These are phyloP conservation scores for Gyrodon lividus DNA, from an alignment of 768 basidiomycete genomes.

Conservation along the genomic window DNA sequence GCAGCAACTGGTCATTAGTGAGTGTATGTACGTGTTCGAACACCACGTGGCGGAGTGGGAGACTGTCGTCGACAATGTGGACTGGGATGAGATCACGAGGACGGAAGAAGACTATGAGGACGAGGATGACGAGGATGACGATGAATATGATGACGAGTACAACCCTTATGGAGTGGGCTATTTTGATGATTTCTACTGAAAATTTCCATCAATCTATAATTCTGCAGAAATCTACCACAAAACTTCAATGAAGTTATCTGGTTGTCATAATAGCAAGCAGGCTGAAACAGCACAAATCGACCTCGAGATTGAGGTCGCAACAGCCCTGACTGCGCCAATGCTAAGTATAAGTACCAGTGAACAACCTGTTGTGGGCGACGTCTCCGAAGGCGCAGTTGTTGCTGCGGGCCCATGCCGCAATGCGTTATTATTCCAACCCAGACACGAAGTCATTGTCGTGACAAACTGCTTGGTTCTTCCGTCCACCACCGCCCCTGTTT, in stretches of 20 bases:
- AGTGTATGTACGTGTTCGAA: constrained; percentile 11
- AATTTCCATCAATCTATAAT: neutral
- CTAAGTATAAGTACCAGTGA: no score
- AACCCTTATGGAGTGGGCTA: neutral
- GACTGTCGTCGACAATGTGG: constrained; percentile 9
- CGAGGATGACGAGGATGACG: neutral
- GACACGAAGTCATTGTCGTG: no score
- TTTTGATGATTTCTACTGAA: neutral
- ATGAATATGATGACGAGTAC: neutral
- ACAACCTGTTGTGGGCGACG: no score
- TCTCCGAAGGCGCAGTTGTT: no score
- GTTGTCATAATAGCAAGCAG: no score
- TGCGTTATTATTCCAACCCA: no score
- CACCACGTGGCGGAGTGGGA: constrained; percentile 3
- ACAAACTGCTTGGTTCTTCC: no score
- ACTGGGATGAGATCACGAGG: constrained; percentile 18
- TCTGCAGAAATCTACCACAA: no score
- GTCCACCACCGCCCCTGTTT: constrained; percentile 45
- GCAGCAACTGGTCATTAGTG: constrained; percentile 7
- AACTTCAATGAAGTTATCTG: neutral
- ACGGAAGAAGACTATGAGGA: neutral
- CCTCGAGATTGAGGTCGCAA: no score
- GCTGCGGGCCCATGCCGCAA: no score
- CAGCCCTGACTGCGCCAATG: no score
- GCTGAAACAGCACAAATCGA: no score